phyloP scores from a whole-genome alignment of 495 filamentous ascomycete species.

The Neurospora sp. region DNA sequence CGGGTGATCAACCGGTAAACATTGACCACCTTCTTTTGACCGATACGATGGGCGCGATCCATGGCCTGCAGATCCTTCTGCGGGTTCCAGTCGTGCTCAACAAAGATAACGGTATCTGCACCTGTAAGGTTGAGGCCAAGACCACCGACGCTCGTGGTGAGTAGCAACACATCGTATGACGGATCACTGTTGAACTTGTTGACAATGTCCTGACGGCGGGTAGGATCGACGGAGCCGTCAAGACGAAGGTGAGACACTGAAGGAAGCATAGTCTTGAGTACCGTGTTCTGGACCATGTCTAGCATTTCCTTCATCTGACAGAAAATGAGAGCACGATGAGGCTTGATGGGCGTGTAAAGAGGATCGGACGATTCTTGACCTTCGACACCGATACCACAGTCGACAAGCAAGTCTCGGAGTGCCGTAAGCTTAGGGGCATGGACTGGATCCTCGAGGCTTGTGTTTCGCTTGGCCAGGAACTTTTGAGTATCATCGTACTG shows the following conservation, averaged over 20 bases:
- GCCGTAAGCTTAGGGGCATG: slow-evolving; percentile 92
- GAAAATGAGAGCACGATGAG: slow-evolving; percentile 91
- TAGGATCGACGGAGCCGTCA: slow-evolving; percentile 84
- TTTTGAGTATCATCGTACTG: slow-evolving; percentile 77
- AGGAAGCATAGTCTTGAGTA: slow-evolving; percentile 75
- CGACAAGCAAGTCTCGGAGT: slow-evolving; percentile 77
- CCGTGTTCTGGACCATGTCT: slow-evolving; percentile 91
- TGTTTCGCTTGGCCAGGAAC: slow-evolving; percentile 58
- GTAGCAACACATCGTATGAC: slow-evolving; percentile 80
- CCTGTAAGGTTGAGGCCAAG: slow-evolving; percentile 92
- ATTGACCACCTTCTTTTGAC: slow-evolving; percentile 99
- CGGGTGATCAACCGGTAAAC: slow-evolving; percentile 95
- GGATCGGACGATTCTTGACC: slow-evolving; percentile 55
- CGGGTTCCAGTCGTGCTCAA: slow-evolving; percentile 99
- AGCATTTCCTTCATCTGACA: slow-evolving; percentile 99
- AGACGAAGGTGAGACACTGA: slow-evolving; percentile 82
- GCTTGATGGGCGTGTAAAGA: slow-evolving; percentile 66
- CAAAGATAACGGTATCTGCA: slow-evolving; percentile 97
- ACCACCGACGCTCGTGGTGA: slow-evolving; percentile 92
- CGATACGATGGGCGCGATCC: slow-evolving; percentile 96
- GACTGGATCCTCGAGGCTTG: slow-evolving; percentile 67
- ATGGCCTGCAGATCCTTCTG: slow-evolving; percentile 98
- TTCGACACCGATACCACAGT: slow-evolving; percentile 85
- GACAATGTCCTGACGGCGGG: slow-evolving; percentile 87
- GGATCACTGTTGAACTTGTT: slow-evolving; percentile 98